Evolutionary conservation across 2,329 filamentous ascomycete species (phyloP).

Genomic region (Colletotrichum eremochloae): DNA sequence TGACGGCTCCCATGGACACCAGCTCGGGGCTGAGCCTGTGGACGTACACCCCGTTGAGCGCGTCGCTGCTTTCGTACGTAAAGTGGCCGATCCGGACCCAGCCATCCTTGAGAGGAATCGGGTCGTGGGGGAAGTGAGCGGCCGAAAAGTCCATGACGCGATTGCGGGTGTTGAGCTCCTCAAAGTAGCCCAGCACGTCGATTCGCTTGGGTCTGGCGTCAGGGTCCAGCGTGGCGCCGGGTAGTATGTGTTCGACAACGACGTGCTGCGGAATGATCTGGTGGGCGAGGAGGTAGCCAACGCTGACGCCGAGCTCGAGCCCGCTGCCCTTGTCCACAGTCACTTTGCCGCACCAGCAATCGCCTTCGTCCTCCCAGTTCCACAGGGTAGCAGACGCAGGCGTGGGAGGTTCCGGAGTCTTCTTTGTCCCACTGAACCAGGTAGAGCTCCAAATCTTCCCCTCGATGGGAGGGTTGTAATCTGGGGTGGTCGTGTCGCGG

Average conservation of each 20-base stretch:
- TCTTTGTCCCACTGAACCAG: background rate
- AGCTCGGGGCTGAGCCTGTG: slow-evolving; percentile 67
- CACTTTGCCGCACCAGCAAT: slow-evolving; percentile 85
- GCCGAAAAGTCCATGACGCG: slow-evolving; percentile 59
- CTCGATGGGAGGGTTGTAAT: slow-evolving; percentile 57
- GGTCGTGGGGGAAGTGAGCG: slow-evolving; percentile 54
- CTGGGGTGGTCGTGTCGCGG: slow-evolving; percentile 67
- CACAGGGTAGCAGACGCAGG: slow-evolving; percentile 64
- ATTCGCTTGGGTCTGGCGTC: slow-evolving; percentile 74
- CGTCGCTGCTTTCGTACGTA: slow-evolving; percentile 61
- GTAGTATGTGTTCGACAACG: slow-evolving; percentile 79
- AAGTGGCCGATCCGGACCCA: slow-evolving; percentile 72
- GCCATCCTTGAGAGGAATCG: slow-evolving; percentile 47
- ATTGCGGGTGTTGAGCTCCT: slow-evolving; percentile 57
- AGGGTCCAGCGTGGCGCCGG: slow-evolving; percentile 71
- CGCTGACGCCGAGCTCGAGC: slow-evolving; percentile 67
- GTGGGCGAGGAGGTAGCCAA: slow-evolving; percentile 73
- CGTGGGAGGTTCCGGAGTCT: no score
- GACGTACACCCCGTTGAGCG: slow-evolving; percentile 63
- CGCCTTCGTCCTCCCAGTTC: slow-evolving; percentile 82
- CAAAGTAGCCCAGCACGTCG: slow-evolving; percentile 76
- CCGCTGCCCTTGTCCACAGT: slow-evolving; percentile 54
- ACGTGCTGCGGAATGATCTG: slow-evolving; percentile 76
- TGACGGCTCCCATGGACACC: slow-evolving; percentile 59
- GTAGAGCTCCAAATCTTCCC: slow-evolving; percentile 38